Evolutionary conservation across 495 filamentous ascomycete genomes (phyloP).

Genomic region (Neurospora sp.): DNA sequence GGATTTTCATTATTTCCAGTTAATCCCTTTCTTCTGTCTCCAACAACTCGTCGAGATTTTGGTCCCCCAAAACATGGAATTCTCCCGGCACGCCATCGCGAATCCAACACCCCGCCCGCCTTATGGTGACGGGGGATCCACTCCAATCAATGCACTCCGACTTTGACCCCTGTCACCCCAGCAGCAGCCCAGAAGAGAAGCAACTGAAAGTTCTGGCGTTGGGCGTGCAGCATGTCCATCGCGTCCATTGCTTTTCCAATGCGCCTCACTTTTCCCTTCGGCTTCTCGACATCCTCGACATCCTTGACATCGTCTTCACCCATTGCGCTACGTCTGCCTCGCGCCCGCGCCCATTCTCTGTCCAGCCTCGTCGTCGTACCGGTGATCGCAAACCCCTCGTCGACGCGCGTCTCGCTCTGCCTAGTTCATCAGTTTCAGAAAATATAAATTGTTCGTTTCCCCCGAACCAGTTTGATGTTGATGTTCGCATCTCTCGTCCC

Average conservation of each 20-base stretch:
- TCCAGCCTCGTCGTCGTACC: not conserved
- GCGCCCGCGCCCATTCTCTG: not conserved
- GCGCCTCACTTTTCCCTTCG: slow-evolving; percentile 12
- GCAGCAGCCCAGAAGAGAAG: not conserved
- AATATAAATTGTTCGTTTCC: not conserved
- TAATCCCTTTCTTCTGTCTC: too few relatives aligned
- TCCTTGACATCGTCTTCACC: not conserved
- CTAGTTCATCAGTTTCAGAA: not conserved
- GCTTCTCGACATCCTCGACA: not conserved
- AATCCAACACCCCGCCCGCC: not conserved
- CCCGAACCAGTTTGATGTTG: not conserved
- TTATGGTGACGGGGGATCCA: not conserved
- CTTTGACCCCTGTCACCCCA: not conserved
- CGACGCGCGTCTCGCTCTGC: not conserved
- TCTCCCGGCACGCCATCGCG: not conserved
- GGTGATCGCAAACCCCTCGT: not conserved
- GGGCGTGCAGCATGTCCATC: not conserved
- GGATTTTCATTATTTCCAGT: too few relatives aligned
- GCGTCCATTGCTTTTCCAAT: not conserved
- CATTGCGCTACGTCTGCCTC: not conserved
- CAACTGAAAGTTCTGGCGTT: not conserved
- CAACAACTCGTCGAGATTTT: too few relatives aligned
- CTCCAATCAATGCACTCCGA: not conserved
- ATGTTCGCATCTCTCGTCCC: not conserved
- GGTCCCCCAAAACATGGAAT: not conserved